These are phyloP conservation scores for Hypoxylon intermedium DNA, from an alignment of 495 filamentous ascomycete genomes.

Conservation along the genomic window DNA sequence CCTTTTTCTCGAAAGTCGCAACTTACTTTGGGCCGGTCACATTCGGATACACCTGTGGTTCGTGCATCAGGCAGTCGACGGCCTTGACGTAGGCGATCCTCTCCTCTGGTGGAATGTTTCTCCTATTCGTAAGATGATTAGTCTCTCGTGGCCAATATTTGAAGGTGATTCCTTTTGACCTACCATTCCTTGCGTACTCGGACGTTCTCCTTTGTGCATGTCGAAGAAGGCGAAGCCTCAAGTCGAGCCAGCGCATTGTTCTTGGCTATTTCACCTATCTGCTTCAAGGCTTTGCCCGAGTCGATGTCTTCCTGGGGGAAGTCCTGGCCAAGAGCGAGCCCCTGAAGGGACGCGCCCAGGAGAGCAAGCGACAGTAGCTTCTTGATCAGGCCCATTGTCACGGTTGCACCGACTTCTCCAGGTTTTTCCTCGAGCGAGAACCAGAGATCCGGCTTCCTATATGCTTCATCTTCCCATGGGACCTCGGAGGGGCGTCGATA, in stretches of 20 bases:
- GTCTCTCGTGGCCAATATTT: background rate
- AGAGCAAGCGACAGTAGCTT: conserved; percentile 29
- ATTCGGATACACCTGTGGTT: conserved; percentile 41
- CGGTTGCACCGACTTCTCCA: conserved; percentile 19
- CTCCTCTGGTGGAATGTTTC: conserved; percentile 48
- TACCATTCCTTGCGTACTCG: conserved; percentile 57
- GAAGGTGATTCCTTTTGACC: background rate
- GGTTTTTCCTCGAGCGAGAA: background rate
- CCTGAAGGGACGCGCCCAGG: conserved; percentile 36
- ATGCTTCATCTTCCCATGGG: conserved; percentile 4
- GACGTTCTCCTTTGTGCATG: conserved; percentile 54
- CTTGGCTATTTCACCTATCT: conserved; percentile 44
- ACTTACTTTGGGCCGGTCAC: conserved; percentile 43
- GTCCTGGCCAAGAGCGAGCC: conserved; percentile 29
- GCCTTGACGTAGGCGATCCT: conserved; percentile 47
- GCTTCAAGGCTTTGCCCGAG: conserved; percentile 46
- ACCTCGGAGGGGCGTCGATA: conserved; percentile 2
- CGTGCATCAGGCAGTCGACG: conserved; percentile 49
- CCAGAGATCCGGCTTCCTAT: conserved; percentile 20
- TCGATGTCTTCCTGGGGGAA: conserved; percentile 48
- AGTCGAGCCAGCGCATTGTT: conserved; percentile 45
- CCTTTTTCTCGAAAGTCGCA: background rate
- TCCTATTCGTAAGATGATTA: conserved; percentile 40
- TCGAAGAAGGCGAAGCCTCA: conserved; percentile 34
- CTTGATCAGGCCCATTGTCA: conserved; percentile 38